These are phyloP conservation scores for Naganishia albida DNA, from an alignment of 1,284 basidiomycete genomes.

Conservation along the genomic window DNA sequence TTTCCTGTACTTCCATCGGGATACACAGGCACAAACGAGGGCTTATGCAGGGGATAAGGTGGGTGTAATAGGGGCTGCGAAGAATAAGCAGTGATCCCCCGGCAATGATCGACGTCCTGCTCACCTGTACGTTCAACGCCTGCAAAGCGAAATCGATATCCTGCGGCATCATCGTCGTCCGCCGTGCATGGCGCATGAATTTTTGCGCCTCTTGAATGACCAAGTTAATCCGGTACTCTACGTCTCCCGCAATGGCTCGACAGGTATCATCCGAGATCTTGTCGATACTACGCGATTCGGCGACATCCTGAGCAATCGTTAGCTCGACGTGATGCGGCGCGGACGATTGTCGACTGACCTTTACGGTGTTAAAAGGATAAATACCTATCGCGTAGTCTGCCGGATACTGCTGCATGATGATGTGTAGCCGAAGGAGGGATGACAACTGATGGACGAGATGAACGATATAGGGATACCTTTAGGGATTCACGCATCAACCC, in stretches of 20 bases:
- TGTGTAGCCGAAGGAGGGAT: not conserved
- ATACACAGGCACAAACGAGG: constrained; percentile 62
- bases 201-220: constrained; percentile 80
- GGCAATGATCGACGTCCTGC: constrained; percentile 28
- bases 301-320: constrained; percentile 69
- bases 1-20: constrained; percentile 35
- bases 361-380: constrained; percentile 31
- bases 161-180: constrained; percentile 79
- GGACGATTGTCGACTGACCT: constrained; percentile 9
- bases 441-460: not conserved
- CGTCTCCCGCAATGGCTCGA: constrained; percentile 85
- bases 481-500: not conserved
- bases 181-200: constrained; percentile 91
- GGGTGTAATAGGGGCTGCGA: constrained; percentile 49
- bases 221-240: constrained; percentile 90
- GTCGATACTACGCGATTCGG: constrained; percentile 82
- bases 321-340: not conserved
- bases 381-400: constrained; percentile 31
- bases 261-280: constrained; percentile 78
- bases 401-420: constrained; percentile 10
- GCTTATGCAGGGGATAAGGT: constrained; percentile 56
- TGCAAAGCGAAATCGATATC: constrained; percentile 94
- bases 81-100: not conserved
- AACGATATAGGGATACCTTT: too few relatives aligned
- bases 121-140: constrained; percentile 84